A percentile compares a stretch with the other conserved stretches of the same genome.
Evolutionary conservation across 1,139 yeast species (phyloP).

Genomic region (Arxiozyma slooffiae): DNA sequence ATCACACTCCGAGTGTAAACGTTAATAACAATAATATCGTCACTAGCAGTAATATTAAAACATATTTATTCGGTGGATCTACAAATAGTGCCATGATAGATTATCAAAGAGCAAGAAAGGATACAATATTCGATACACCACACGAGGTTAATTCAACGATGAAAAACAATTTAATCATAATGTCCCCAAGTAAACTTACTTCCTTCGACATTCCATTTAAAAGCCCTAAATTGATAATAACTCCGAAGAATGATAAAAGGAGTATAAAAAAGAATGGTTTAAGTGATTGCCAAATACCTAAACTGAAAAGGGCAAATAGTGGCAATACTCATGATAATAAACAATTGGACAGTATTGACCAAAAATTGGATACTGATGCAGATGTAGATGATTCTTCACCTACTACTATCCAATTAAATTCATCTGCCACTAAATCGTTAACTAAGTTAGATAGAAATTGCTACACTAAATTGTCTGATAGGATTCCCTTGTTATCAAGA

Average conservation of each 20-base stretch:
- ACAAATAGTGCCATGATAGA: slow-evolving; percentile 29
- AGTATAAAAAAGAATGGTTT: not conserved
- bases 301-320: slow-evolving; percentile 7
- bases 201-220: not conserved
- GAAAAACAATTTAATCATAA: not conserved
- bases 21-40: slow-evolving; percentile 5
- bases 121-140: slow-evolving; percentile 9
- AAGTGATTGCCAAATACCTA: slow-evolving; percentile 3
- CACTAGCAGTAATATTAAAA: slow-evolving; percentile 2
- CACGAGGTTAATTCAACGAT: not conserved
- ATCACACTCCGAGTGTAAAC: slow-evolving; percentile 8
- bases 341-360: not conserved
- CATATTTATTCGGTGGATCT: slow-evolving; percentile 9
- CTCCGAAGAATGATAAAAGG: not conserved
- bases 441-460: slow-evolving; percentile 11
- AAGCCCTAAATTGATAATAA: slow-evolving; percentile 8
- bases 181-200: slow-evolving; percentile 1
- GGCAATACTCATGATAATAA: not conserved
- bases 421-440: slow-evolving; percentile 27
- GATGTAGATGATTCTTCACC: slow-evolving; percentile 26
- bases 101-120: slow-evolving; percentile 28
- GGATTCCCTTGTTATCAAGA: slow-evolving; percentile 14
- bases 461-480: not conserved
- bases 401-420: slow-evolving; percentile 29
- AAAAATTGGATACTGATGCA: slow-evolving; percentile 11